These are phyloP conservation scores for Capronia americana DNA, from an alignment of 2,329 filamentous ascomycete genomes.

Conservation along the genomic window DNA sequence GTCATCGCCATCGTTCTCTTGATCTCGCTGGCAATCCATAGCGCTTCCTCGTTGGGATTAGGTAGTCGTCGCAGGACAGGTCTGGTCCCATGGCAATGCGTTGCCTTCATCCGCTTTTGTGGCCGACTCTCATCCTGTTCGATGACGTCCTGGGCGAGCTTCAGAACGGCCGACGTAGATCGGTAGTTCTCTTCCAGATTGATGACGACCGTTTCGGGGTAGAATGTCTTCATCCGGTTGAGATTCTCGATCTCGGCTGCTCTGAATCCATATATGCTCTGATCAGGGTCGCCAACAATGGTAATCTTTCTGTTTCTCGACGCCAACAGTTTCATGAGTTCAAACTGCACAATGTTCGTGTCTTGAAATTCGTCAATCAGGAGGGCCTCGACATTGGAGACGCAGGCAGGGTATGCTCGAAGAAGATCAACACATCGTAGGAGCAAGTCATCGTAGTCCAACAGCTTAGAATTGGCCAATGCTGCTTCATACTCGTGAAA, in stretches of 20 bases:
- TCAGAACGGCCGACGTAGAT: slow-evolving; percentile 83
- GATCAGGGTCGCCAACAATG: slow-evolving; percentile 94
- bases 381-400: slow-evolving; percentile 87
- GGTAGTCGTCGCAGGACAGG: slow-evolving; percentile 81
- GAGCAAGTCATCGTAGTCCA: slow-evolving; percentile 94
- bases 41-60: slow-evolving; percentile 74
- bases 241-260: slow-evolving; percentile 92
- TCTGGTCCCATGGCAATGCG: slow-evolving; percentile 77
- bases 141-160: slow-evolving; percentile 81
- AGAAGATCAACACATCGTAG: slow-evolving; percentile 83
- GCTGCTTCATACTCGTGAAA: slow-evolving; percentile 80
- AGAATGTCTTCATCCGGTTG: slow-evolving; percentile 75
- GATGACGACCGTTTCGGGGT: slow-evolving; percentile 78
- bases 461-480: slow-evolving; percentile 75
- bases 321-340: slow-evolving; percentile 88
- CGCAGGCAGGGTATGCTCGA: slow-evolving; percentile 74
- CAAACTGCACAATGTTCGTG: slow-evolving; percentile 93
- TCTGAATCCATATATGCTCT: slow-evolving; percentile 96
- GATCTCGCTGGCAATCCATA: slow-evolving; percentile 89
- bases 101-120: slow-evolving; percentile 77
- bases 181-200: slow-evolving; percentile 93
- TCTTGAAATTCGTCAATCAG: slow-evolving; percentile 98
- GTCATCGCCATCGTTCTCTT: slow-evolving; percentile 72
- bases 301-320: slow-evolving; percentile 77
- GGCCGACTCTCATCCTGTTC: slow-evolving; percentile 85